These are phyloP conservation scores for Rhododendron griersonianum DNA, from an alignment of 148 eudicot genomes.

Conservation along the genomic window DNA sequence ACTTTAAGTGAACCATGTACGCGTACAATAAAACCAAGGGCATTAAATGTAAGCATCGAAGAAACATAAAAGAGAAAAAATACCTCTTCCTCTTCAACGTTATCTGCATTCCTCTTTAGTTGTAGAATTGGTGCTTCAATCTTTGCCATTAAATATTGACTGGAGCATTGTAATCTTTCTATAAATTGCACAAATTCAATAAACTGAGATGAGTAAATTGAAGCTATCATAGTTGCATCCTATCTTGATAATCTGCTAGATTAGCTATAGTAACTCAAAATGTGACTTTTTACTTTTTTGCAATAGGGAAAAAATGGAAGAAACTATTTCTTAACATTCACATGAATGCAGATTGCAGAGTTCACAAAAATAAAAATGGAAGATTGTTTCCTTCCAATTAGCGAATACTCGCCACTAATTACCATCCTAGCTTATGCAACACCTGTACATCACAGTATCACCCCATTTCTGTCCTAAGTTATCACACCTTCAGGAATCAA, in stretches of 20 bases:
- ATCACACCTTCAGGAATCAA: neutral
- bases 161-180: slow-evolving; percentile 70
- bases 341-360: too few species aligned
- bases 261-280: neutral
- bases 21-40: slow-evolving; percentile 5
- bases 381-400: neutral
- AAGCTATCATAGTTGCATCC: too few species aligned
- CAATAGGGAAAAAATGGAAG: too few species aligned
- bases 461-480: neutral
- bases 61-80: slow-evolving; percentile 1
- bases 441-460: neutral
- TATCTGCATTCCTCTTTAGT: slow-evolving; percentile 68
- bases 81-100: slow-evolving; percentile 76
- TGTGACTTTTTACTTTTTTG: too few species aligned
- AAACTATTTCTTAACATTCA: too few species aligned
- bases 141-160: too few species aligned
- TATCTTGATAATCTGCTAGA: neutral
- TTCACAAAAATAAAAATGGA: too few species aligned
- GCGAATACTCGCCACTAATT: neutral
- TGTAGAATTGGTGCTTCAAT: too few species aligned
- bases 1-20: neutral
- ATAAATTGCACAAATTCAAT: slow-evolving; percentile 94
- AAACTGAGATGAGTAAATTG: slow-evolving; percentile 36
- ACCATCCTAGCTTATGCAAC: neutral
- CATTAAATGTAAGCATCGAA: neutral